Percentiles rank a stretch among this genome's conserved stretches.
Evolutionary conservation across 2,329 filamentous ascomycete species (phyloP).

Genomic region (Botrytis byssoidea): DNA sequence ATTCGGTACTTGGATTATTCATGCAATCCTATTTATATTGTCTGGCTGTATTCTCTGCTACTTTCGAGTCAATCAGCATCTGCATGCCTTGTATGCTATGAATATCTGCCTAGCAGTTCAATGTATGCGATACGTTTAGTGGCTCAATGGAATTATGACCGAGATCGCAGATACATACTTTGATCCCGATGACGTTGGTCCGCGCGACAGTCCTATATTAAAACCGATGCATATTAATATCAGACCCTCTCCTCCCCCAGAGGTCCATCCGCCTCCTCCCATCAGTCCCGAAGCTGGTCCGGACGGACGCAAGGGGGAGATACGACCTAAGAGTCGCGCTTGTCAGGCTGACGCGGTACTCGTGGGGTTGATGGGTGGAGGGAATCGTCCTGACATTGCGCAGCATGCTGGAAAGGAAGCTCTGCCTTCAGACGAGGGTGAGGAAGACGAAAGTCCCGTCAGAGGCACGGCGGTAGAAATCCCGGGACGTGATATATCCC

Average conservation of each 20-base stretch:
- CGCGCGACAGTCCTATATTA: constrained; percentile 44
- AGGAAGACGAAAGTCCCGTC: constrained; percentile 42
- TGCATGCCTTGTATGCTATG: constrained; percentile 29
- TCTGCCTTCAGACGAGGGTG: constrained; percentile 47
- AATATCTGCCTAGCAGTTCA: constrained; percentile 24
- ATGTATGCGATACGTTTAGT: constrained; percentile 18
- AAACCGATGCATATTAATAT: constrained; percentile 46
- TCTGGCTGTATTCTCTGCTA: background rate
- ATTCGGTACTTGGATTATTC: background rate
- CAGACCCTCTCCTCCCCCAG: constrained; percentile 52
- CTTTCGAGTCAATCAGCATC: constrained; percentile 4
- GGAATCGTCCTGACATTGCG: constrained; percentile 65
- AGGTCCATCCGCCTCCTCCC: constrained; percentile 46
- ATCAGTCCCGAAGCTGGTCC: constrained; percentile 45
- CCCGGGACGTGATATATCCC: constrained; percentile 33
- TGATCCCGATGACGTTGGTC: constrained; percentile 50
- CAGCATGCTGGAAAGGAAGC: constrained; percentile 53
- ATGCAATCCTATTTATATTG: background rate
- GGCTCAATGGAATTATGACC: constrained; percentile 22
- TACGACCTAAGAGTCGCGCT: constrained; percentile 34
- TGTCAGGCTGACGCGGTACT: constrained; percentile 66
- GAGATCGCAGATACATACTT: constrained; percentile 37
- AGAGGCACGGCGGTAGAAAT: constrained; percentile 28
- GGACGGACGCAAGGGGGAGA: constrained; percentile 31
- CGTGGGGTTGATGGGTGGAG: constrained; percentile 61